Evolutionary conservation across 345 rosid genomes (phyloP), one percentile per base, ranked within the genome.

Genomic region (Citrus trifoliata): DNA sequence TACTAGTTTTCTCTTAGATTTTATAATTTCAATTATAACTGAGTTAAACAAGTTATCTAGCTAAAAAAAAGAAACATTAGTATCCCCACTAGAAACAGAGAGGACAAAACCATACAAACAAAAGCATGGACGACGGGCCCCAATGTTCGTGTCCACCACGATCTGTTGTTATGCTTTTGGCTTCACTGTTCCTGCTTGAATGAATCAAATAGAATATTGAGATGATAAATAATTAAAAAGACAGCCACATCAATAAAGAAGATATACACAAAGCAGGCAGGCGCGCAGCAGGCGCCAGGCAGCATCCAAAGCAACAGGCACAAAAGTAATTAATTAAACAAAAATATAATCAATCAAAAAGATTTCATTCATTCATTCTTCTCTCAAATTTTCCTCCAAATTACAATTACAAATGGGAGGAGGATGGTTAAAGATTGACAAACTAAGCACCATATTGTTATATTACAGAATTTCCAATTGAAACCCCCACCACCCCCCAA

Each of bases 321-420:
- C 32, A 69, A 24, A 24, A 13, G 6, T n/a, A 28, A 25, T 14
- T 16, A 6, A 32, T 2, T 2, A 14, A 19, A 33, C 12, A 27
- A 24, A 5, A 24, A 60, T 25, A 60, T 9, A 40, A 38, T n/a
- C n/a, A 65, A 32, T 13, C 18, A 69, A 53, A 51, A 53, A 53
- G 58, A 18, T 18, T 53, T 53, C 58, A 18, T 53, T 53, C 58
- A 27, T 24, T 38, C 53, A 76, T 55, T 76, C 64, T n/a, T 22
- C 78, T 72, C 74, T 80, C 75, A 46, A 46, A 40, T 51, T 21
- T 59, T 64, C 65, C 58, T 74, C 60, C 53, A 42, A 40, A 68
- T 77, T 81, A 71, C 78, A 84, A 60, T 81, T 78, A 75, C 78
- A 75, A 51, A 22, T 13, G 33, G 77, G 48, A 48, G 35, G 62